Conservation (phyloP, 768 basidiomycete species). For the Tubosaeta brunneosetosa region DNA sequence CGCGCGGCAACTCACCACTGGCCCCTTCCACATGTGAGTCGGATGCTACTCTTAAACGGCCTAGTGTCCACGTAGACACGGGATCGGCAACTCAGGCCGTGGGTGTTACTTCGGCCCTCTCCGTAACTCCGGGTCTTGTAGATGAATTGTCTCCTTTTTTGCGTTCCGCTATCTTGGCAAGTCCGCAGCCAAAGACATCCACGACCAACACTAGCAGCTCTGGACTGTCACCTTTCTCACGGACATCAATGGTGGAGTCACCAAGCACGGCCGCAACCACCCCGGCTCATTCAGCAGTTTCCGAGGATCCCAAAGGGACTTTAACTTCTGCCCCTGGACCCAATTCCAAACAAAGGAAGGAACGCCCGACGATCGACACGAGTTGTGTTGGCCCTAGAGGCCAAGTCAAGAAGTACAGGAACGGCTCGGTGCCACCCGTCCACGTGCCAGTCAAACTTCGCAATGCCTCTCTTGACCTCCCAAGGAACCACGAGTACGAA, state of each 20-base stretch:
- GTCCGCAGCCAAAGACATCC: conserved; percentile 22
- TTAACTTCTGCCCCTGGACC: conserved; percentile 12
- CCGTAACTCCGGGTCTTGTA: conserved; percentile 11
- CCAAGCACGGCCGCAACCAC: conserved; percentile 26
- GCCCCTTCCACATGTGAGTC: conserved; percentile 25
- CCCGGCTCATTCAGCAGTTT: conserved; percentile 22
- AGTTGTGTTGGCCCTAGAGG: conserved; percentile 30
- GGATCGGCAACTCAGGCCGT: conserved; percentile 20
- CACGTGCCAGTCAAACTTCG: conserved; percentile 27
- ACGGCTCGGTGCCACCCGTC: conserved; percentile 30
- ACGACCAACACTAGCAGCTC: conserved; percentile 23
- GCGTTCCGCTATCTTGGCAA: conserved; percentile 17
- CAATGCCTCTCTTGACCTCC: conserved; percentile 29
- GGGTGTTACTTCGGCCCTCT: conserved; percentile 9
- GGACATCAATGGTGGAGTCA: conserved; percentile 22
- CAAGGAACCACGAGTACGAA: conserved; percentile 21
- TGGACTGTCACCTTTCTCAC: conserved; percentile 27
- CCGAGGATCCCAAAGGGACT: conserved; percentile 12
- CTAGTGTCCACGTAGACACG: conserved; percentile 29
- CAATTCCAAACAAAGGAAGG: conserved; percentile 23
- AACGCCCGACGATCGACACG: conserved; percentile 31
- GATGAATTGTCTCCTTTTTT: conserved; percentile 22
- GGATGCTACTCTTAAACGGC: conserved; percentile 22
- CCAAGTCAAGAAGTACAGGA: conserved; percentile 29
- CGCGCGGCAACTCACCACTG: conserved; percentile 26